Evolutionary conservation across 768 basidiomycete species (phyloP), one percentile per base, ranked within the genome.

Genomic region (Trametes cubensis): DNA sequence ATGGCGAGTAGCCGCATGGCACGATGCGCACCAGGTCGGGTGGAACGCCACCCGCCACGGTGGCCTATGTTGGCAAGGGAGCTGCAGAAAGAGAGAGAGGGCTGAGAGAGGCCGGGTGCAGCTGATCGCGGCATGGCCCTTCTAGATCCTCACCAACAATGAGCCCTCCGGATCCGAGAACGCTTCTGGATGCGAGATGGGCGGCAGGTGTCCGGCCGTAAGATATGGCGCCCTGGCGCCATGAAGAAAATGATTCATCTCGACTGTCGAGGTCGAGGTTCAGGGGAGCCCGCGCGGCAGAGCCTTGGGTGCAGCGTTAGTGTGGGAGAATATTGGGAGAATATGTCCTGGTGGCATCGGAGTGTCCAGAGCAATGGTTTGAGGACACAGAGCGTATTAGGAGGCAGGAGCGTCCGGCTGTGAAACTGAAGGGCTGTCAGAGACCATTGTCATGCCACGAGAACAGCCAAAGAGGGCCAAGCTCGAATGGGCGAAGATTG

Each of bases 1-100:
- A 41, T 23, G 58, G 58, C 58, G 42, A 51, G 58, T 59, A 59
- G 58, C 58, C 58, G 49, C 58, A 38, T 52, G 58, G 58, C 50
- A 45, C 3, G 40, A 28, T 20, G 26, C 26, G 57, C 38, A 18
- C 25, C 49, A 15, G 26, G 21, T n/a, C n/a, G 20, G n/a, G 30
- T 10, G 23, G 39, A 26, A 25, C 57, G 48, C 40, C 44, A 42
- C 44, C 44, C 38, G 57, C 17, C 28, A 28, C 28, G 28, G 28
- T 4, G 28, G 21, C 34, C 51, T 38, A 21, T 52, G 38, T 40
- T 17, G 38, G 18, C 38, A n/a, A 15, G 8, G 40, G 34, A 39
- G 45, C 51, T 34, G 34, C 45, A 46, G 21, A 46, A 21, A 18
- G 20, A 23, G 7, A 20, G 7, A 46, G 45, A 39, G 50, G 28